These are phyloP conservation scores for Malbranchea zuffiana DNA, from an alignment of 2,329 filamentous ascomycete genomes.

Conservation along the genomic window DNA sequence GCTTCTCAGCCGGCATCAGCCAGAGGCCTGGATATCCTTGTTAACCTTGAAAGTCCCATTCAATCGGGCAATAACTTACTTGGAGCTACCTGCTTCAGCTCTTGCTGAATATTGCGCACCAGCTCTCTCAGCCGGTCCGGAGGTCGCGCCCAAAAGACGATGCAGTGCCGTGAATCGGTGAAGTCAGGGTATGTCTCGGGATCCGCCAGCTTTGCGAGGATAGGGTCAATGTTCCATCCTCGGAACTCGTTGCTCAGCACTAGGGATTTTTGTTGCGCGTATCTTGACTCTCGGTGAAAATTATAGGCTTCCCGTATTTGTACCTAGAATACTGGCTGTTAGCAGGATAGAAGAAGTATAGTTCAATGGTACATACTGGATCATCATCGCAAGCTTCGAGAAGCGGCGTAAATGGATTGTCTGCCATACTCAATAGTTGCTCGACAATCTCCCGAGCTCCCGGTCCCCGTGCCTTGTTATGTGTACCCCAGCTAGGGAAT, in stretches of 20 bases:
- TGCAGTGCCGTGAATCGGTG: slow-evolving; percentile 64
- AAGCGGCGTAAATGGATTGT: neutral
- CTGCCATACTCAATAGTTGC: too few relatives aligned
- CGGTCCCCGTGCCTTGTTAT: too few relatives aligned
- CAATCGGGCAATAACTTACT: slow-evolving; percentile 42
- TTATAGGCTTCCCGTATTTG: slow-evolving; percentile 63
- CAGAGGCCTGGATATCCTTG: slow-evolving; percentile 54
- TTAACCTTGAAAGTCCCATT: neutral
- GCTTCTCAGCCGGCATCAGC: slow-evolving; percentile 67
- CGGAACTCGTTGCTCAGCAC: slow-evolving; percentile 58
- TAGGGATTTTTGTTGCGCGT: slow-evolving; percentile 61
- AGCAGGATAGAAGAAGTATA: slow-evolving; percentile 2
- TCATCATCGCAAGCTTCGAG: neutral
- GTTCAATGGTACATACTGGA: neutral
- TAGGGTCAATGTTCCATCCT: slow-evolving; percentile 64
- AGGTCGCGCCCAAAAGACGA: slow-evolving; percentile 82
- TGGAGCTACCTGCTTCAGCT: slow-evolving; percentile 54
- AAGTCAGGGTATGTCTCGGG: slow-evolving; percentile 56
- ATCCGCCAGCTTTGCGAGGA: slow-evolving; percentile 58
- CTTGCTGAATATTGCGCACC: slow-evolving; percentile 56
- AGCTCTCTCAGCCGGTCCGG: slow-evolving; percentile 59
- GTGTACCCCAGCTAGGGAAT: too few relatives aligned
- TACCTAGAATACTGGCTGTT: slow-evolving; percentile 5
- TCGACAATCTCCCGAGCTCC: too few relatives aligned
- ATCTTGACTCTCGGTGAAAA: slow-evolving; percentile 62